Evolutionary conservation across 1,139 yeast species (phyloP).

Genomic region (Sugiyamaella neomexicana): DNA sequence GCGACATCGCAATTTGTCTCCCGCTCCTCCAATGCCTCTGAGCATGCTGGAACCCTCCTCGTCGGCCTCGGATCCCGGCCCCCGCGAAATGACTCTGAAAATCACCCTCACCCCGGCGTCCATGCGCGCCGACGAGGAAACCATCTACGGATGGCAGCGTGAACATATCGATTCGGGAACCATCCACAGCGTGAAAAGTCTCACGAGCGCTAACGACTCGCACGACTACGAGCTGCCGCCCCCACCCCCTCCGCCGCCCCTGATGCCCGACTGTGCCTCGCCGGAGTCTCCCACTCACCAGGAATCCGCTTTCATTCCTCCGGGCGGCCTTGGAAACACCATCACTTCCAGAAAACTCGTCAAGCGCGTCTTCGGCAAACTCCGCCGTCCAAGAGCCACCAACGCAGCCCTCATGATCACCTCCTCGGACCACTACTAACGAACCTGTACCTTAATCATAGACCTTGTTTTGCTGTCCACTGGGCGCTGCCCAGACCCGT

Average conservation of each 20-base stretch:
- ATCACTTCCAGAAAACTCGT: slow-evolving; percentile 25
- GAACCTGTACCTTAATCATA: background rate
- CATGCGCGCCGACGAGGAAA: slow-evolving; percentile 38
- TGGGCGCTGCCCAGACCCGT: too few species aligned
- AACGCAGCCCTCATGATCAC: slow-evolving; percentile 33
- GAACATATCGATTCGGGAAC: slow-evolving; percentile 30
- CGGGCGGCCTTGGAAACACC: slow-evolving; percentile 29
- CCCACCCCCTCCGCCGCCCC: slow-evolving; percentile 18
- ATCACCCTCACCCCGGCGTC: slow-evolving; percentile 37
- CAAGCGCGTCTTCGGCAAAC: slow-evolving; percentile 34
- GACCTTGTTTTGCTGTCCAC: background rate
- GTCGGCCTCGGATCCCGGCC: background rate
- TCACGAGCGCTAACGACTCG: slow-evolving; percentile 15
- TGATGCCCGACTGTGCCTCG: slow-evolving; percentile 7
- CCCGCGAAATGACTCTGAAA: slow-evolving; percentile 38
- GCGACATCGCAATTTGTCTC: background rate
- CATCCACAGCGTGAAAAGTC: slow-evolving; percentile 19
- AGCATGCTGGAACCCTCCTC: slow-evolving; percentile 3
- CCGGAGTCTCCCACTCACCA: background rate
- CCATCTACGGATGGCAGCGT: slow-evolving; percentile 38
- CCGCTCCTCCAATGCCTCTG: slow-evolving; percentile 8
- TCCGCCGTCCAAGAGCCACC: slow-evolving; percentile 28
- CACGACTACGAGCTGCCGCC: slow-evolving; percentile 16
- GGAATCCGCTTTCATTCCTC: slow-evolving; percentile 25
- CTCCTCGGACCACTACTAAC: slow-evolving; percentile 27